These are phyloP conservation scores for Phascolomyces articulosus DNA, from an alignment of 371 early-diverging fungal genomes.

Conservation along the genomic window DNA sequence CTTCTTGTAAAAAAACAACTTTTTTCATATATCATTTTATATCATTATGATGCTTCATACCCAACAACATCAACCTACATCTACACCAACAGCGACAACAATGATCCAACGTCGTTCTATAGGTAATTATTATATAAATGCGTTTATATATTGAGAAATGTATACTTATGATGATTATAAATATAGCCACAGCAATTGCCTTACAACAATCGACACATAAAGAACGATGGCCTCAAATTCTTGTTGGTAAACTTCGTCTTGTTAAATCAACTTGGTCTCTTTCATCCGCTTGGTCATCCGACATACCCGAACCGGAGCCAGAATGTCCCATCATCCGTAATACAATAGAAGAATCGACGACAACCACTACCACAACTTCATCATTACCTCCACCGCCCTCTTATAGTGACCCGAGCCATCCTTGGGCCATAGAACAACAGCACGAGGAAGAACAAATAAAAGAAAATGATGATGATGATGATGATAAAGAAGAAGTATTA, in stretches of 20 bases:
- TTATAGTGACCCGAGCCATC: conserved; percentile 22
- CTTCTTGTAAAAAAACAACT: no score
- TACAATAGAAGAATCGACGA: background rate
- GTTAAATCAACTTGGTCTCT: conserved; percentile 13
- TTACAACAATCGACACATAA: background rate
- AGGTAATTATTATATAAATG: background rate
- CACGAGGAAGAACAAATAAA: background rate
- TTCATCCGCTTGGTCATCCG: conserved; percentile 8
- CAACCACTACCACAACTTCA: background rate
- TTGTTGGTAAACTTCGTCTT: conserved; percentile 7
- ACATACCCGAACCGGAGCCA: conserved; percentile 10
- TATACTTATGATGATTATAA: background rate
- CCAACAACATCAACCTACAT: background rate
- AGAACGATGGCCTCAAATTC: conserved; percentile 2
- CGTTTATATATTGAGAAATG: no score
- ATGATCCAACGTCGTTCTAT: background rate
- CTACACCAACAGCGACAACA: background rate
- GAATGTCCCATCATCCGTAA: conserved; percentile 6
- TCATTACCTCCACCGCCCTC: conserved; percentile 11
- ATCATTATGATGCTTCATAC: background rate
- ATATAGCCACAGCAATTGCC: background rate
- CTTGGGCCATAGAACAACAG: conserved; percentile 11
- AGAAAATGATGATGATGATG: conserved; percentile 18
- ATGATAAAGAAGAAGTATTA: conserved; percentile 20
- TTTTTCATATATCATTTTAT: background rate